Conservation (phyloP, 2,329 filamentous ascomycete genomes). For the Aspergillus sp. region DNA sequence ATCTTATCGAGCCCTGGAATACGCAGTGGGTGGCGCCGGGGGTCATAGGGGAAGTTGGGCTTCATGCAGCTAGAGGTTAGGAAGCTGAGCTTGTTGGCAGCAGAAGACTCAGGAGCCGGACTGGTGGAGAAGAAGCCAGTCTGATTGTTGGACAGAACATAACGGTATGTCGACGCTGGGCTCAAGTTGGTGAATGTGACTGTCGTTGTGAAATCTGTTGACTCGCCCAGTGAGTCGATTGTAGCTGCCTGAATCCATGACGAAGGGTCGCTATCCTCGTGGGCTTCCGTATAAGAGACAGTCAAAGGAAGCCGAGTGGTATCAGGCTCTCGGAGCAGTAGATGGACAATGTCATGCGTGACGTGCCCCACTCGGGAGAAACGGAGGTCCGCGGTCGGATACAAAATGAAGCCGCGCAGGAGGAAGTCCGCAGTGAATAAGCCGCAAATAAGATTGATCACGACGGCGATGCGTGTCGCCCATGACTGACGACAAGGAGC, state of each 20-base stretch:
- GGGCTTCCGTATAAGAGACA: constrained; percentile 57
- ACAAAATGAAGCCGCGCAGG: constrained; percentile 68
- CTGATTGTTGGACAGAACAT: constrained; percentile 82
- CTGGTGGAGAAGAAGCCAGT: constrained; percentile 78
- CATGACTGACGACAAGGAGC: constrained; percentile 70
- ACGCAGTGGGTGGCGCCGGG: constrained; percentile 76
- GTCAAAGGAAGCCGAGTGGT: constrained; percentile 71
- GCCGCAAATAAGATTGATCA: constrained; percentile 70
- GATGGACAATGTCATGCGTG: constrained; percentile 73
- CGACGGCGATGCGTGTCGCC: constrained; percentile 66
- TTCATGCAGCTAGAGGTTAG: constrained; percentile 92
- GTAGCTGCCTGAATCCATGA: constrained; percentile 67
- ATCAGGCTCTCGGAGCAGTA: constrained; percentile 84
- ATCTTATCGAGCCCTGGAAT: constrained; percentile 79
- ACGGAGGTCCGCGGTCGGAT: constrained; percentile 73
- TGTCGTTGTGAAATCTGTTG: constrained; percentile 78
- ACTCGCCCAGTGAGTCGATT: constrained; percentile 66
- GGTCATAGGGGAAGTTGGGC: constrained; percentile 84
- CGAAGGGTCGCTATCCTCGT: constrained; percentile 19
- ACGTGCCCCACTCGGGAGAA: constrained; percentile 88
- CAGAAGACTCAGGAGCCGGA: constrained; percentile 64
- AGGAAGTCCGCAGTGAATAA: constrained; percentile 74
- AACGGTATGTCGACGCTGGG: constrained; percentile 76
- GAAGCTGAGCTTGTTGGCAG: constrained; percentile 78
- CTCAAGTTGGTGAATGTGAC: constrained; percentile 67